A percentile compares a stretch with the other conserved stretches of the same genome.
phyloP scores from a whole-genome alignment of 108 stramenopile species.

The Parietichytrium sp. region DNA sequence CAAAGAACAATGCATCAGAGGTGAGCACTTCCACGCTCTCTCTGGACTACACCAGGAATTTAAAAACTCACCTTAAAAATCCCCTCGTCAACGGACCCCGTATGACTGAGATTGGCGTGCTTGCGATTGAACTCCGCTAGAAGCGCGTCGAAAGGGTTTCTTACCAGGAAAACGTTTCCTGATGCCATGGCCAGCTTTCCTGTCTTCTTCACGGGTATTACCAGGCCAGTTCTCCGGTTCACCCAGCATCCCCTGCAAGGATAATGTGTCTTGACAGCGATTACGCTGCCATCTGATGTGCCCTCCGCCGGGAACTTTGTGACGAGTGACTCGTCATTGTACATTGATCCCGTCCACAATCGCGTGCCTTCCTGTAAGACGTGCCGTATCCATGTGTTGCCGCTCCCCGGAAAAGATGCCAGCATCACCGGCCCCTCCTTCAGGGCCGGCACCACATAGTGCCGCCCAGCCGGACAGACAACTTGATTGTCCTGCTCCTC shows the following conservation, averaged over 20 bases:
- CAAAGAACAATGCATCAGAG: too few species aligned
- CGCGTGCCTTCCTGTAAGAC: slow-evolving; percentile 11
- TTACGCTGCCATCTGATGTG: background rate
- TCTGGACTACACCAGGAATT: too few species aligned
- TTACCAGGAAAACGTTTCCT: background rate
- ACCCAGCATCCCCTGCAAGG: background rate
- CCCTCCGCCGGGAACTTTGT: background rate
- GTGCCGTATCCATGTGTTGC: slow-evolving; percentile 38
- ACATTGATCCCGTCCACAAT: slow-evolving; percentile 16
- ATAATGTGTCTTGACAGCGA: slow-evolving; percentile 36
- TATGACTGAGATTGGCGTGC: background rate
- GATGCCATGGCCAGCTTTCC: background rate
- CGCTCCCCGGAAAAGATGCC: slow-evolving; percentile 33
- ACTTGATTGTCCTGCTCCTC: too few species aligned
- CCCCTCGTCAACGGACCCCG: background rate
- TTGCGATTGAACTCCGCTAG: slow-evolving; percentile 17
- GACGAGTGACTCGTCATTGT: background rate
- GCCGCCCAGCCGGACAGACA: too few species aligned
- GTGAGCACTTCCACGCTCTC: too few species aligned
- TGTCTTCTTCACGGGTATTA: background rate
- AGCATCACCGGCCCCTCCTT: background rate
- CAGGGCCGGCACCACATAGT: too few species aligned
- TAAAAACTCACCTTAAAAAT: background rate
- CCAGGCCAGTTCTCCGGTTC: background rate
- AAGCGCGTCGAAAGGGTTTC: slow-evolving; percentile 7